A percentile compares a stretch with the other conserved stretches of the same genome.
phyloP scores from a whole-genome alignment of 768 basidiomycete genomes.

The Rhizopogon vesiculosus region DNA sequence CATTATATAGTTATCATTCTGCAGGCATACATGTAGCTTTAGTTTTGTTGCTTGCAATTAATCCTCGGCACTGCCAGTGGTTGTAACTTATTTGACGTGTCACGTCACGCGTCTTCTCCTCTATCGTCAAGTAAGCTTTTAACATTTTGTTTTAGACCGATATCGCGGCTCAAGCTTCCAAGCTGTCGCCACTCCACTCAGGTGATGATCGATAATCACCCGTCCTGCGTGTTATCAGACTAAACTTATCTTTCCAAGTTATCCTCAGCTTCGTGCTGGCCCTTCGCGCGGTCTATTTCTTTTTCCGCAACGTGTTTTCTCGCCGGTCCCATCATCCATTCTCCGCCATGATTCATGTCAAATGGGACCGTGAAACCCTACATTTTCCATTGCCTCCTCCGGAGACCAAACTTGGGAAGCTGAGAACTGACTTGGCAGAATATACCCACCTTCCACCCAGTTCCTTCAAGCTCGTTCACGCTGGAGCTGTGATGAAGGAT shows the following conservation, averaged over 20 bases:
- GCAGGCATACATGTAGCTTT: not conserved
- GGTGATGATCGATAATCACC: slow-evolving; percentile 8
- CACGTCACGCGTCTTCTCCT: not conserved
- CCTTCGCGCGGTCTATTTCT: slow-evolving; percentile 20
- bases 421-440: slow-evolving; percentile 62
- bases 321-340: slow-evolving; percentile 4
- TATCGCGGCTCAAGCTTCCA: slow-evolving; percentile 10
- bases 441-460: slow-evolving; percentile 66
- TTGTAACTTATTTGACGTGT: not conserved
- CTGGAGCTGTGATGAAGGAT: slow-evolving; percentile 89
- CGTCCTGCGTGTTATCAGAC: not conserved
- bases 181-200: slow-evolving; percentile 24
- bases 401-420: slow-evolving; percentile 48
- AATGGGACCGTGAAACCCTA: slow-evolving; percentile 48
- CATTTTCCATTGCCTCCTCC: slow-evolving; percentile 53
- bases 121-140: not conserved
- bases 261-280: slow-evolving; percentile 30
- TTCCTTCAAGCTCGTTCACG: slow-evolving; percentile 84
- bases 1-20: not conserved
- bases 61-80: not conserved
- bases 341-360: slow-evolving; percentile 37
- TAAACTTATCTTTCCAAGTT: slow-evolving; percentile 8
- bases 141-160: not conserved
- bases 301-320: slow-evolving; percentile 9
- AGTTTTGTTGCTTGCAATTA: not conserved